Base-by-base conservation (phyloP, 306 rosid species). In the Lagenaria siceraria region DNA sequence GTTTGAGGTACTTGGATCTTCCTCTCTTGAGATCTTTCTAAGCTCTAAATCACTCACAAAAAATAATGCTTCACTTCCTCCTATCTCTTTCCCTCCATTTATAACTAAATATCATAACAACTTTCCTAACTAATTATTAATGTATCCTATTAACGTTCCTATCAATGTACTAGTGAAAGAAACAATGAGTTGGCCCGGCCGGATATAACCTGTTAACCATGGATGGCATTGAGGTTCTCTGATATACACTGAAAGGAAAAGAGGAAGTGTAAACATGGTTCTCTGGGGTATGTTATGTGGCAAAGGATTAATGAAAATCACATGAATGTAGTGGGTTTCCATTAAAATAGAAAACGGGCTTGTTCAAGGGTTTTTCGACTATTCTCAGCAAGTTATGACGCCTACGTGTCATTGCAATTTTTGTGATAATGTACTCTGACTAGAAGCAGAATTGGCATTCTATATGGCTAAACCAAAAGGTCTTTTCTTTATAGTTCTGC, bases 401-500 rank as follows among this genome's bases (percentile, higher is more conserved):
- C 55, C 35, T 42, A 9, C 5, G 2, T 13, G 11, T 22, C 0
- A 31, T 69, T 46, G 75, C 36, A 42, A 43, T 7, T 69, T 69
- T 42, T 22, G n/a, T 69, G 21, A 69, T 69, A 13, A 21, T 43
- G 8, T 36, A 12, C 38, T 17, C 27, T 35, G 2, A 33, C 15
- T 33, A 22, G 55, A 66, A 38, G 48, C 27, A 7, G 19, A 17
- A 66, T 66, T 66, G 49, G 4, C 31, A 17, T 66, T 40, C n/a
- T 66, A 2, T 53, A 2, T 66, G 74, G 18, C 29, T 66, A 40
- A 66, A 40, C 5, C 56, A 22, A 10, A 35, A 70, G 60, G 63
- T 68, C 42, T 61, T 79, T 10, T 69, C 55, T 35, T 60, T 75
- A 63, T 74, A 90, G 92, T 75, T 80, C 83, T 66, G 83, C 85